Base-by-base conservation (phyloP, 1,139 yeast genomes). In the Lodderomyces theae region DNA sequence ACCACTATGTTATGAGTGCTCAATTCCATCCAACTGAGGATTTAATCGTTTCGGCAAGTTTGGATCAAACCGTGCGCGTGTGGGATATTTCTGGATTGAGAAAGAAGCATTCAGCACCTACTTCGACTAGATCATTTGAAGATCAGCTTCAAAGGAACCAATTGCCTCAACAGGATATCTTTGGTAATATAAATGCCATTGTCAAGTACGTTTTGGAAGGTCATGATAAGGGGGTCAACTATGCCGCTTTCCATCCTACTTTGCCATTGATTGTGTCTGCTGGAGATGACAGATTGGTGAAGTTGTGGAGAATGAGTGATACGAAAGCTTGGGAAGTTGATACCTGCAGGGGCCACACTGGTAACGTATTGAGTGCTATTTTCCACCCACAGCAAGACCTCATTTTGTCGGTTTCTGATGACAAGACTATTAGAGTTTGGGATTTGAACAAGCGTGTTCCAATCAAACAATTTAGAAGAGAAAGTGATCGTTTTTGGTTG, bases 271-370 rank as follows among this genome's bases (percentile, higher is more conserved):
- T 94, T 61, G 95, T 90, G 11, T 88, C 97, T 23, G 96, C 94
- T 53, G 95, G 96, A 60, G 99, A 94, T 61, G 98, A 94, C 62
- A 79, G 98, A 52, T 82, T 92, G 50, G 87, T 94, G 42, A 92
- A 92, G 65, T 74, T 94, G 52, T 94, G 98, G 98, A 80, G 98
- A 65, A 89, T 90, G 97, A 84, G 90, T 57, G 97, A 94, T 54
- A 84, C 95, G 29, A 89, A 90, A 66, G 98, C 98, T 24, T 94
- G 98, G 97, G 98, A 94, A 64, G 95, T 94, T 41, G 99, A 94
- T 60, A 88, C 97, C 34, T 92, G 97, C 65, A 80, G 98, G 57
- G 98, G 98, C 41, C 99, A 94, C 63, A 85, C 96, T 35, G 90
- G 92, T 58, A 89, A 88, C 58, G 96, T 92, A 42, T 81, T 90